These are phyloP conservation scores for Paraurostyla sp. DNA, from an alignment of 73 alveolate species.

Conservation along the genomic window DNA sequence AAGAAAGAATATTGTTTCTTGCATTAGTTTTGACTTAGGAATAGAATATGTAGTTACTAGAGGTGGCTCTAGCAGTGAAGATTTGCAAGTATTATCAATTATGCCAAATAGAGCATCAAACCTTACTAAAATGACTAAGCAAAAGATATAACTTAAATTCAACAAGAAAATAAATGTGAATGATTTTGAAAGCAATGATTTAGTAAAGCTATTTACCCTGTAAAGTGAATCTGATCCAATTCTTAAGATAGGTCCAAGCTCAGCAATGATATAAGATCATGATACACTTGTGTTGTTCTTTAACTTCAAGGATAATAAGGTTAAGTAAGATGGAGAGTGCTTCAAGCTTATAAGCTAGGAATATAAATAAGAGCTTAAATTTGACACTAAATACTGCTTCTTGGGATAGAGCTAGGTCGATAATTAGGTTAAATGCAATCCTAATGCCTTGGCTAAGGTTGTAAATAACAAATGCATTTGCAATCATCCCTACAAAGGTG, in stretches of 20 bases:
- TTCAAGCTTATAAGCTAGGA: not conserved
- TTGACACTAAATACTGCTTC: conserved; percentile 29
- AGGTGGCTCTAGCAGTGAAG: not conserved
- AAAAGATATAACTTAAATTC: not conserved
- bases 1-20: not conserved
- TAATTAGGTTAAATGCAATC: conserved; percentile 8
- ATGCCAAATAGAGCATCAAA: not conserved
- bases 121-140: not conserved
- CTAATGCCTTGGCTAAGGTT: conserved; percentile 19
- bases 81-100: not conserved
- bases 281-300: not conserved
- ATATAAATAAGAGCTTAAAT: not conserved
- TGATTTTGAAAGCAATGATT: not conserved
- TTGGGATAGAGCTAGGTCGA: not conserved
- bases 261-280: not conserved
- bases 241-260: not conserved
- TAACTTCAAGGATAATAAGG: not conserved
- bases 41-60: conserved; percentile 41
- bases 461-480: conserved; percentile 14
- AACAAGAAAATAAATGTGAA: not conserved
- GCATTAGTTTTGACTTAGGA: conserved; percentile 31
- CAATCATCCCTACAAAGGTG: conserved; percentile 28
- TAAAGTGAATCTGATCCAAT: not conserved
- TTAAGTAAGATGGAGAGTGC: not conserved
- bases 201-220: not conserved